These are phyloP conservation scores for Mortierella sp. DNA, from an alignment of 371 early-diverging fungal genomes.

Conservation along the genomic window DNA sequence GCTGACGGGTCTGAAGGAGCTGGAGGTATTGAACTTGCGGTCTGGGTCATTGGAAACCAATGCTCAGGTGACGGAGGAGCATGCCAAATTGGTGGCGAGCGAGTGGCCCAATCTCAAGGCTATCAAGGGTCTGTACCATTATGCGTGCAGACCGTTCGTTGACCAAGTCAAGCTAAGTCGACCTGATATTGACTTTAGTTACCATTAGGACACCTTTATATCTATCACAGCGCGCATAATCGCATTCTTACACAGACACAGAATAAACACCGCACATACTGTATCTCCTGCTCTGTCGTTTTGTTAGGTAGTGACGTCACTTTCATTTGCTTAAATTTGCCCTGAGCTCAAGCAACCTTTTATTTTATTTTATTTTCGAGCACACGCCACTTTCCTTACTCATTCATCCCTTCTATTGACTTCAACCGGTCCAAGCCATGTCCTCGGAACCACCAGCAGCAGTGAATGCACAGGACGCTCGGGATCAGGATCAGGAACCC, in stretches of 20 bases:
- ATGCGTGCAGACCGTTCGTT: neutral
- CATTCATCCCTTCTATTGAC: neutral
- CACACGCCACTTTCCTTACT: neutral
- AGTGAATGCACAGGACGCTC: neutral
- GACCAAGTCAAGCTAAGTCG: slow-evolving; percentile 1
- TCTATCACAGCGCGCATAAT: too few relatives aligned
- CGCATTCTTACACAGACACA: too few relatives aligned
- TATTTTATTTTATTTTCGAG: neutral
- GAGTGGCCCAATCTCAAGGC: slow-evolving; percentile 18
- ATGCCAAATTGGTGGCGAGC: slow-evolving; percentile 3
- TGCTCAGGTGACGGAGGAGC: slow-evolving; percentile 14
- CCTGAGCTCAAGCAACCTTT: too few relatives aligned
- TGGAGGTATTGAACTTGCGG: slow-evolving; percentile 10
- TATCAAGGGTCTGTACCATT: slow-evolving; percentile 12
- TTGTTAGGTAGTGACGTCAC: too few relatives aligned
- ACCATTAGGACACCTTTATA: neutral
- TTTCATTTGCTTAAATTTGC: too few relatives aligned
- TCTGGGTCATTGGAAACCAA: neutral
- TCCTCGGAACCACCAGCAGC: neutral
- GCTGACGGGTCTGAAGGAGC: neutral
- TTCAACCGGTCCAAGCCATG: neutral
- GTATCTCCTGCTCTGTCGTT: too few relatives aligned
- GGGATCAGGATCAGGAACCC: neutral
- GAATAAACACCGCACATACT: too few relatives aligned
- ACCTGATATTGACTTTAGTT: slow-evolving; percentile 9